phyloP scores from a whole-genome alignment of 1,284 basidiomycete genomes.

The Afroboletus lepidellus region DNA sequence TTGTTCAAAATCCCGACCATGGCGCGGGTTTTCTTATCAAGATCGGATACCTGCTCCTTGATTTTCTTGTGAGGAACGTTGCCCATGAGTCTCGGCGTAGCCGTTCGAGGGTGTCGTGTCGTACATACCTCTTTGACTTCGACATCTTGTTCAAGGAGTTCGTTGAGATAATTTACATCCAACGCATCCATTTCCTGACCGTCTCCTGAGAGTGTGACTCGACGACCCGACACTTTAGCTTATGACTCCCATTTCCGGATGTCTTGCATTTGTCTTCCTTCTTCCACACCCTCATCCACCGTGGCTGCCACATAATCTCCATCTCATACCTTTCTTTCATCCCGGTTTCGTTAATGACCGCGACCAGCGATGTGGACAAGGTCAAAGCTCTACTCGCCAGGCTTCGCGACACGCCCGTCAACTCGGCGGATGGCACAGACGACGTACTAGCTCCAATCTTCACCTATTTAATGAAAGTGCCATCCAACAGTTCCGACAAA shows the following conservation, averaged over 20 bases:
- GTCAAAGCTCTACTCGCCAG: slow-evolving; percentile 46
- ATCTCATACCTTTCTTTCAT: neutral
- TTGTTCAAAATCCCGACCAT: slow-evolving; percentile 69
- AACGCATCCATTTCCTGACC: slow-evolving; percentile 49
- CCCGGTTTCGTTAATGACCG: slow-evolving; percentile 28
- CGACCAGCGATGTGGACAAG: slow-evolving; percentile 27
- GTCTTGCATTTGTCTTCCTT: neutral
- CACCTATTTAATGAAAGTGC: slow-evolving; percentile 52
- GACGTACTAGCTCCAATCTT: slow-evolving; percentile 53
- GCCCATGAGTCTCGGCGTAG: slow-evolving; percentile 24
- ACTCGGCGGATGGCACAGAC: slow-evolving; percentile 48
- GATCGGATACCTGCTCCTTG: slow-evolving; percentile 65
- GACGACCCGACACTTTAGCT: neutral
- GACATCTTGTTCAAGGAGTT: slow-evolving; percentile 51
- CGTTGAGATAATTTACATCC: slow-evolving; percentile 53
- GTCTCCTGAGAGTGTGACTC: slow-evolving; percentile 8
- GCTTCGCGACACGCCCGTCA: slow-evolving; percentile 57
- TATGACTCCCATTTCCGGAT: slow-evolving; percentile 18
- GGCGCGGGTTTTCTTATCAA: slow-evolving; percentile 70
- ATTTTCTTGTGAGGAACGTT: slow-evolving; percentile 54
- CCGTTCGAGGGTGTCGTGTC: slow-evolving; percentile 8
- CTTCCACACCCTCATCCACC: neutral
- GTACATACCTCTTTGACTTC: slow-evolving; percentile 54
- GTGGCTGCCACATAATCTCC: no score
- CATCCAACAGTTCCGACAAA: slow-evolving; percentile 38